Percentiles rank a stretch among this genome's conserved stretches.
Conservation (phyloP, 345 rosid species). For the Cardamine resedifolia region DNA sequence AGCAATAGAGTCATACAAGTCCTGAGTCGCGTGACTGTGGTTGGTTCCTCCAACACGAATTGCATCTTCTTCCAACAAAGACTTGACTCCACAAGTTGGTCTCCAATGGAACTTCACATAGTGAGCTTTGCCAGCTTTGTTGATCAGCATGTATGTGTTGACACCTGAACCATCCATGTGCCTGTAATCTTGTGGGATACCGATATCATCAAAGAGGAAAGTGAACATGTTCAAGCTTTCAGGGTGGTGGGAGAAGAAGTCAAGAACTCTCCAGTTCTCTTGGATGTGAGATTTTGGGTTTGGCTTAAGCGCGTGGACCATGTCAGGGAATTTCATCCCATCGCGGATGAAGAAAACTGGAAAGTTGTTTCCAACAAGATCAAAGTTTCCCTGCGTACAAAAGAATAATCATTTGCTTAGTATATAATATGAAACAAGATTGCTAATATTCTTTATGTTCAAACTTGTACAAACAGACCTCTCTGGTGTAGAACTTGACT, state of each 20-base stretch:
- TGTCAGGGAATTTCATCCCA: slow-evolving; percentile 95
- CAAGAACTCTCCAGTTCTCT: slow-evolving; percentile 92
- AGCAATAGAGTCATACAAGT: slow-evolving; percentile 88
- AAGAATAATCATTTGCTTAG: neutral
- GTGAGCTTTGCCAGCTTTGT: slow-evolving; percentile 79
- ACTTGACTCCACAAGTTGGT: slow-evolving; percentile 93
- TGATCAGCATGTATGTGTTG: slow-evolving; percentile 78
- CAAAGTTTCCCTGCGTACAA: slow-evolving; percentile 80
- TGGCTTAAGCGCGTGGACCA: slow-evolving; percentile 91
- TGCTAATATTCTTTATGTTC: neutral
- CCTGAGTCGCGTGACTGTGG: slow-evolving; percentile 97
- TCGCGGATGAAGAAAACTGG: slow-evolving; percentile 95
- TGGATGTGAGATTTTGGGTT: slow-evolving; percentile 96
- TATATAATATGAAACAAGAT: neutral
- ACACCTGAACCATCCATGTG: slow-evolving; percentile 97
- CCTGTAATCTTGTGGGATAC: slow-evolving; percentile 89
- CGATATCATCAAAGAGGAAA: slow-evolving; percentile 87
- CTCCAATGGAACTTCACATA: slow-evolving; percentile 97
- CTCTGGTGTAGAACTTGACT: slow-evolving; percentile 91
- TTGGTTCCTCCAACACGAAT: slow-evolving; percentile 84
- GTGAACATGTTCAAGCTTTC: slow-evolving; percentile 87
- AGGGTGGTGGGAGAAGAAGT: slow-evolving; percentile 94
- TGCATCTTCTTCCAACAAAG: slow-evolving; percentile 86
- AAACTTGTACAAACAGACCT: slow-evolving; percentile 45
- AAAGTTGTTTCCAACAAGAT: slow-evolving; percentile 97